These are phyloP conservation scores for Peribolospora kevripleyi DNA, from an alignment of 768 basidiomycete species.

Conservation along the genomic window DNA sequence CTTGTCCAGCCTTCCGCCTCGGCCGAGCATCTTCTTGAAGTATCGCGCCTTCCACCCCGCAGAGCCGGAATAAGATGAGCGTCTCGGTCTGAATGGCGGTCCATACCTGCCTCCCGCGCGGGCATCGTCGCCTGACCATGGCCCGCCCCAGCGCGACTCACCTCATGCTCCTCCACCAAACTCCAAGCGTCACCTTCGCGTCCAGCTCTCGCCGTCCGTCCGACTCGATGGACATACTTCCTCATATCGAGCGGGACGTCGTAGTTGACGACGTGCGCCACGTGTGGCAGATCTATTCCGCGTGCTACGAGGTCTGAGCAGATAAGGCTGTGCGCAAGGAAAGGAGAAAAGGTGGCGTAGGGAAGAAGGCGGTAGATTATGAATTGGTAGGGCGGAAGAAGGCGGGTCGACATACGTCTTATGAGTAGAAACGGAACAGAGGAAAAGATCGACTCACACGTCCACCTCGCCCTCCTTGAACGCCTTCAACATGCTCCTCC, in stretches of 20 bases:
- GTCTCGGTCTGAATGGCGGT: not conserved
- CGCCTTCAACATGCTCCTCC: conserved; percentile 48
- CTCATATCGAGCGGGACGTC: conserved; percentile 92
- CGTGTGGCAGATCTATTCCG: conserved; percentile 80
- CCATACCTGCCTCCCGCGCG: not conserved
- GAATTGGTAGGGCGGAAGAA: conserved; percentile 1
- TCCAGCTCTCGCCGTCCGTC: conserved; percentile 84
- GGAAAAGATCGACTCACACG: conserved; percentile 31
- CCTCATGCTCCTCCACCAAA: conserved; percentile 65
- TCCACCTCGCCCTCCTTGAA: conserved; percentile 63
- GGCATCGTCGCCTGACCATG: not conserved
- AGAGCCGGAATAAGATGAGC: not conserved
- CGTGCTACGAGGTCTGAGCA: conserved; percentile 90
- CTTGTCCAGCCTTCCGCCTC: conserved; percentile 40
- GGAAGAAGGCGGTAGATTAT: conserved; percentile 3
- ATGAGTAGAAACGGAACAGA: not conserved
- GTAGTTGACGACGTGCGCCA: conserved; percentile 81
- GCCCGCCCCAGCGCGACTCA: conserved; percentile 1
- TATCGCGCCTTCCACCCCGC: conserved; percentile 38
- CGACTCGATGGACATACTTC: conserved; percentile 94
- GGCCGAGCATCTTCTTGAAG: conserved; percentile 60
- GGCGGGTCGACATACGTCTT: conserved; percentile 13
- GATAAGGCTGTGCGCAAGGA: conserved; percentile 36
- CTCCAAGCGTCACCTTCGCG: conserved; percentile 75
- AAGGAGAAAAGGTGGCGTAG: not conserved